Percentiles rank a stretch among this genome's conserved stretches.
phyloP scores from a whole-genome alignment of 805 yeast genomes.

The Ogataea methanolica region DNA sequence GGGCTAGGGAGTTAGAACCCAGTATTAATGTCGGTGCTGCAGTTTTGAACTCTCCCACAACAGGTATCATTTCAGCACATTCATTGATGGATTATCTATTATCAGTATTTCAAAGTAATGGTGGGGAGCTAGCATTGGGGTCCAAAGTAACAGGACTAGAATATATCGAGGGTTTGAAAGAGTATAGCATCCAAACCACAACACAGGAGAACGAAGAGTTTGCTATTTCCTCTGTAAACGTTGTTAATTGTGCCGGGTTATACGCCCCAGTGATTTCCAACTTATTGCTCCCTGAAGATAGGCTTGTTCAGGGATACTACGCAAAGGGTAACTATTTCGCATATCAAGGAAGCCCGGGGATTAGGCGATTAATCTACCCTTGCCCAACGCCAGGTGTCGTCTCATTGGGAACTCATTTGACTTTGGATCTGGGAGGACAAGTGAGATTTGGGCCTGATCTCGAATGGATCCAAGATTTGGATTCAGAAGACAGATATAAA shows the following conservation, averaged over 20 bases:
- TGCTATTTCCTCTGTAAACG: constrained; percentile 45
- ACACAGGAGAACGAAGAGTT: constrained; percentile 29
- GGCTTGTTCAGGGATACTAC: constrained; percentile 55
- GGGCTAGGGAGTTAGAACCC: constrained; percentile 56
- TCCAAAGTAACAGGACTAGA: constrained; percentile 48
- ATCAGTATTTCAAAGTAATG: constrained; percentile 48
- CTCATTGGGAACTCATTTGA: constrained; percentile 86
- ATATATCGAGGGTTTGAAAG: constrained; percentile 21
- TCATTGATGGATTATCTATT: constrained; percentile 59
- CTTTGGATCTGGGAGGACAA: constrained; percentile 77
- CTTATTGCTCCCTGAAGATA: constrained; percentile 56
- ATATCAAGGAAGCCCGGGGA: constrained; percentile 38
- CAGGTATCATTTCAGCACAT: constrained; percentile 85
- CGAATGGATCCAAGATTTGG: constrained; percentile 58
- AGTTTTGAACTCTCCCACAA: constrained; percentile 67
- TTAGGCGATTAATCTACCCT: constrained; percentile 66
- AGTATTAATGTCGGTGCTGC: constrained; percentile 58
- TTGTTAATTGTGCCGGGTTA: constrained; percentile 78
- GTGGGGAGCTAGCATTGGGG: constrained; percentile 61
- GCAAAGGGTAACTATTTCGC: constrained; percentile 86
- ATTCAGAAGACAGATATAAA: constrained; percentile 36
- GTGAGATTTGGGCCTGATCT: constrained; percentile 85
- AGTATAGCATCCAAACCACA: constrained; percentile 28
- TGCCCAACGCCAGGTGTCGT: constrained; percentile 66
- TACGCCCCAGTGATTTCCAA: constrained; percentile 71